Evolutionary conservation across 2,329 filamentous ascomycete genomes (phyloP).

Genomic region (Aspergillus melleus): DNA sequence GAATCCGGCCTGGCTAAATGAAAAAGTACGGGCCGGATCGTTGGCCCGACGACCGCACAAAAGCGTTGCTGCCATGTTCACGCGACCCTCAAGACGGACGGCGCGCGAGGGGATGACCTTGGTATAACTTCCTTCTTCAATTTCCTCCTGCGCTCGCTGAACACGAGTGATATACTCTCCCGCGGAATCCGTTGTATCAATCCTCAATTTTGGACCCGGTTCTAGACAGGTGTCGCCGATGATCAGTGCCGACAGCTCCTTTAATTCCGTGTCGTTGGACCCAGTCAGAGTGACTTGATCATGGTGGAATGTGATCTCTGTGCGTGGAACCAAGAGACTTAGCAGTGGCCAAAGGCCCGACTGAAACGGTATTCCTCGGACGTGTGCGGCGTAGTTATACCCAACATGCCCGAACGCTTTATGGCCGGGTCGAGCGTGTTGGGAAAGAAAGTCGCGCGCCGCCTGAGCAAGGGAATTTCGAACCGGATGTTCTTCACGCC

Average conservation of each 20-base stretch:
- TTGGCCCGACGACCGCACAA: constrained; percentile 14
- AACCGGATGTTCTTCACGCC: not conserved
- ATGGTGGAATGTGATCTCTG: not conserved
- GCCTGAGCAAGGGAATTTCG: not conserved
- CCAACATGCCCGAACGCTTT: constrained; percentile 16
- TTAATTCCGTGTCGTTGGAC: not conserved
- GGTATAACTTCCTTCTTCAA: constrained; percentile 5
- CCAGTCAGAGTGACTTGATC: not conserved
- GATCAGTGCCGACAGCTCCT: not conserved
- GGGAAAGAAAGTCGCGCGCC: constrained; percentile 7
- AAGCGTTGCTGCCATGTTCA: constrained; percentile 17
- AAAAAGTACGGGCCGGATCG: constrained; percentile 15
- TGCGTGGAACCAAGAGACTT: constrained; percentile 8
- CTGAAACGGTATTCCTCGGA: constrained; percentile 2
- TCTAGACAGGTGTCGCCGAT: not conserved
- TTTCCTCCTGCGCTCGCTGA: constrained; percentile 5
- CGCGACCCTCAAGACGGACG: constrained; percentile 2
- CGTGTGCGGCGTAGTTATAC: constrained; percentile 17
- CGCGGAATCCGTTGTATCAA: not conserved
- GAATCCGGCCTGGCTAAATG: constrained; percentile 10
- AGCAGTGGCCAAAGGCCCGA: constrained; percentile 14
- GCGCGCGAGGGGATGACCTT: constrained; percentile 18
- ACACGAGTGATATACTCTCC: constrained; percentile 6
- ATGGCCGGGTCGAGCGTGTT: not conserved
- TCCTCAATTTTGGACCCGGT: not conserved